Evolutionary conservation across 306 rosid species (phyloP).

Genomic region (Datisca glomerata): DNA sequence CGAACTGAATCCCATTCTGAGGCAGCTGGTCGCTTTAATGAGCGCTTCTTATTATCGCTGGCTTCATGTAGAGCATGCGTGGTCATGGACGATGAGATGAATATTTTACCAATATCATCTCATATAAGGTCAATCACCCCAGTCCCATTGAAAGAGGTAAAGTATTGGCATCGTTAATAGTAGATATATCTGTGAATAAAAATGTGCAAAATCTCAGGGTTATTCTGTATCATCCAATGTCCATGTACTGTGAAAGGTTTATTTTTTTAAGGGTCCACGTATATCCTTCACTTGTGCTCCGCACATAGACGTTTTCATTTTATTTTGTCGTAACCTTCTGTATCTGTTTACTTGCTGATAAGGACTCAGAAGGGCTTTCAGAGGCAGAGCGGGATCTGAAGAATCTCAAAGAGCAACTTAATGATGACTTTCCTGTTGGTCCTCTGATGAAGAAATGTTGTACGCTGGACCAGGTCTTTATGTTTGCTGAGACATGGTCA

Average conservation of each 20-base stretch:
- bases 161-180: slow-evolving; percentile 8
- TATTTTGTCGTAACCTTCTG: too few relatives aligned
- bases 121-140: slow-evolving; percentile 68
- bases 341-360: too few relatives aligned
- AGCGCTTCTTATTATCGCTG: slow-evolving; percentile 80
- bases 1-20: slow-evolving; percentile 89
- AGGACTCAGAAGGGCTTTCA: slow-evolving; percentile 71
- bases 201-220: too few relatives aligned
- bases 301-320: too few relatives aligned
- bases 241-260: too few relatives aligned
- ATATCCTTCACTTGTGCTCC: too few relatives aligned
- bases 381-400: slow-evolving; percentile 67
- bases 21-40: slow-evolving; percentile 81
- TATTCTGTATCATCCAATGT: too few relatives aligned
- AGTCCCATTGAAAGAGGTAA: slow-evolving; percentile 67
- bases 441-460: slow-evolving; percentile 76
- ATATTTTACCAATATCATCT: slow-evolving; percentile 82
- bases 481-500: not conserved
- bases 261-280: too few relatives aligned
- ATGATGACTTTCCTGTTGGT: slow-evolving; percentile 77
- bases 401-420: slow-evolving; percentile 72
- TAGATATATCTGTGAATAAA: too few relatives aligned
- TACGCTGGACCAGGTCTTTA: slow-evolving; percentile 78
- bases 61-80: slow-evolving; percentile 86
- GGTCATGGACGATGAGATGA: slow-evolving; percentile 88